Conservation (phyloP, 257 asterid species). For the Nyctanthes arbortristis region DNA sequence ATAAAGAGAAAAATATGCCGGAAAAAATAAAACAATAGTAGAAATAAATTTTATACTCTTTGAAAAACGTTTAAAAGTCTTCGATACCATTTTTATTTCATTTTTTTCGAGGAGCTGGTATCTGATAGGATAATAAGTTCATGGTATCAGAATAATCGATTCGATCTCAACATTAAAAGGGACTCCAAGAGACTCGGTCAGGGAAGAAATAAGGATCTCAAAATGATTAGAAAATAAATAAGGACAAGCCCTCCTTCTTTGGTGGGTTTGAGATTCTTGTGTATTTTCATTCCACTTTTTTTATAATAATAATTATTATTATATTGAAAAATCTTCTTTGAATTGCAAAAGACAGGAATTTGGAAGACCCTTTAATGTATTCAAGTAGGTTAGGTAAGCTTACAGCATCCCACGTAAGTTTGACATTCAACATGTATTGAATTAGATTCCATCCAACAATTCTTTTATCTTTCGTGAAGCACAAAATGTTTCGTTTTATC, state of each 20-base stretch:
- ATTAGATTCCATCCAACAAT: too few species aligned
- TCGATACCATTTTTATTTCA: too few species aligned
- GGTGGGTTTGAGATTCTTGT: constrained; percentile 13
- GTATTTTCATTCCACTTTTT: background rate
- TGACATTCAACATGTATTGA: background rate
- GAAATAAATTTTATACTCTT: constrained; percentile 15
- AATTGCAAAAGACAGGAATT: too few species aligned
- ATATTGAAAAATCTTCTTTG: too few species aligned
- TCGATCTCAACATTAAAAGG: constrained; percentile 10
- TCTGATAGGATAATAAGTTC: constrained; percentile 5
- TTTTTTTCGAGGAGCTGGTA: background rate
- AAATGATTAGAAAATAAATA: constrained; percentile 29
- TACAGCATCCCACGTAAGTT: background rate
- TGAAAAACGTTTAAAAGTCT: too few species aligned
- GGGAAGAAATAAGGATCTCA: constrained; percentile 51
- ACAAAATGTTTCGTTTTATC: background rate
- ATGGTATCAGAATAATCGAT: constrained; percentile 22
- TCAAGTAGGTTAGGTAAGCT: too few species aligned
- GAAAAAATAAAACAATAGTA: background rate
- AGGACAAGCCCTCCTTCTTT: constrained; percentile 3
- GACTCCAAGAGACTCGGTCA: constrained; percentile 47
- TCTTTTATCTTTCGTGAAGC: too few species aligned
- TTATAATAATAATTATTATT: background rate
- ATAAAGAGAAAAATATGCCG: background rate
- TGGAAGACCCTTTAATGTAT: too few species aligned